These are phyloP conservation scores for Hippophae tibetana DNA, from an alignment of 306 rosid genomes.

Conservation along the genomic window DNA sequence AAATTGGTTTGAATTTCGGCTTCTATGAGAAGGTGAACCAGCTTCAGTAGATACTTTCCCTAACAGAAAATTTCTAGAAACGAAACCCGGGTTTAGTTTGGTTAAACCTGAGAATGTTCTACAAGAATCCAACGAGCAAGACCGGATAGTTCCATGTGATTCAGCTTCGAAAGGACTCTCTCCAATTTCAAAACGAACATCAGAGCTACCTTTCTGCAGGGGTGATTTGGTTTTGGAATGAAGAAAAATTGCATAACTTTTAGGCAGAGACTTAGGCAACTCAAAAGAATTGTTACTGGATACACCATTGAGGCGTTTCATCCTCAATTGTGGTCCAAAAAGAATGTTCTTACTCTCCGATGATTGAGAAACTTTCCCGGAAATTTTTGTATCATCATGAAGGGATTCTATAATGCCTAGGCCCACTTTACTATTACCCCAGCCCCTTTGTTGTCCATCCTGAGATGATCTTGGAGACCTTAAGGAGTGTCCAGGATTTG, in stretches of 20 bases:
- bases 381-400: slow-evolving; percentile 45
- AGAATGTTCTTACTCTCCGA: slow-evolving; percentile 52
- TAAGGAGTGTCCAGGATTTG: slow-evolving; percentile 41
- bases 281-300: slow-evolving; percentile 26
- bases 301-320: slow-evolving; percentile 30
- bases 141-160: slow-evolving; percentile 38
- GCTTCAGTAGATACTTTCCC: slow-evolving; percentile 26
- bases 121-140: slow-evolving; percentile 54
- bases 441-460: slow-evolving; percentile 48
- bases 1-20: slow-evolving; percentile 28
- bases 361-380: slow-evolving; percentile 43
- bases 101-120: slow-evolving; percentile 34
- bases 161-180: slow-evolving; percentile 36
- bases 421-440: slow-evolving; percentile 78
- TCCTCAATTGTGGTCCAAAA: slow-evolving; percentile 54
- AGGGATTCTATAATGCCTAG: slow-evolving; percentile 61
- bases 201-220: slow-evolving; percentile 31
- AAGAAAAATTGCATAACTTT: slow-evolving; percentile 41
- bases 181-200: slow-evolving; percentile 77
- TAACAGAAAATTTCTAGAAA: slow-evolving; percentile 21
- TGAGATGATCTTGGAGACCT: slow-evolving; percentile 38
- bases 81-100: slow-evolving; percentile 15
- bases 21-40: slow-evolving; percentile 38
- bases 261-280: slow-evolving; percentile 60
- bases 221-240: slow-evolving; percentile 26